These are phyloP conservation scores for Fusarium keratoplasticum DNA, from an alignment of 2,329 filamentous ascomycete genomes.

Conservation along the genomic window DNA sequence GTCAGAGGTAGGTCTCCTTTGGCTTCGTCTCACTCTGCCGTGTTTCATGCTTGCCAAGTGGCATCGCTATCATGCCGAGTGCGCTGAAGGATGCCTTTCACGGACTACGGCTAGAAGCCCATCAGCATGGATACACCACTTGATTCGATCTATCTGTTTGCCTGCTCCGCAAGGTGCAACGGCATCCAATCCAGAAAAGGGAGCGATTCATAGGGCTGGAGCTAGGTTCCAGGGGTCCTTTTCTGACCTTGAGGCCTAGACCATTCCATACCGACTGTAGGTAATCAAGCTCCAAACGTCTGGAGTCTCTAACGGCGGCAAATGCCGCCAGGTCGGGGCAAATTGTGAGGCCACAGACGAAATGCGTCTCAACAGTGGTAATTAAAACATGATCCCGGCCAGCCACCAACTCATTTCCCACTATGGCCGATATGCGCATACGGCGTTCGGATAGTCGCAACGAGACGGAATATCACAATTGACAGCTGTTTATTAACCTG, in stretches of 20 bases:
- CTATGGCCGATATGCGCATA: not conserved
- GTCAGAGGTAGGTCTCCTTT: not conserved
- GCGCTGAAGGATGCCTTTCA: not conserved
- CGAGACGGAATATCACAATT: not conserved
- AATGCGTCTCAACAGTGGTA: not conserved
- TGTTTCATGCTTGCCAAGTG: not conserved
- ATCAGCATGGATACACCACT: not conserved
- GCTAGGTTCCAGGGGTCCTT: not conserved
- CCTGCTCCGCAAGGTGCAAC: not conserved
- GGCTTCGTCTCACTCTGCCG: not conserved
- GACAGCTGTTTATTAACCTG: not conserved
- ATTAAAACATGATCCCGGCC: not conserved
- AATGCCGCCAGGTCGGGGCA: not conserved
- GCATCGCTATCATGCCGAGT: not conserved
- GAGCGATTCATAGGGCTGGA: constrained; percentile 8
- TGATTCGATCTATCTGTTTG: not conserved
- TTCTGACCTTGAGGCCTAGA: constrained; percentile 2
- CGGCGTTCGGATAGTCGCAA: not conserved
- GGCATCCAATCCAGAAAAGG: not conserved
- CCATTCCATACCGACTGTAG: constrained; percentile 4
- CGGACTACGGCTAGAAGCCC: not conserved
- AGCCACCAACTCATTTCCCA: not conserved
- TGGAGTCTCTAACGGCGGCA: constrained; percentile 2
- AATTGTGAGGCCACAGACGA: not conserved
- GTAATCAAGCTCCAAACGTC: not conserved